These are phyloP conservation scores for Bertia moriformis DNA, from an alignment of 2,329 filamentous ascomycete genomes.

Conservation along the genomic window DNA sequence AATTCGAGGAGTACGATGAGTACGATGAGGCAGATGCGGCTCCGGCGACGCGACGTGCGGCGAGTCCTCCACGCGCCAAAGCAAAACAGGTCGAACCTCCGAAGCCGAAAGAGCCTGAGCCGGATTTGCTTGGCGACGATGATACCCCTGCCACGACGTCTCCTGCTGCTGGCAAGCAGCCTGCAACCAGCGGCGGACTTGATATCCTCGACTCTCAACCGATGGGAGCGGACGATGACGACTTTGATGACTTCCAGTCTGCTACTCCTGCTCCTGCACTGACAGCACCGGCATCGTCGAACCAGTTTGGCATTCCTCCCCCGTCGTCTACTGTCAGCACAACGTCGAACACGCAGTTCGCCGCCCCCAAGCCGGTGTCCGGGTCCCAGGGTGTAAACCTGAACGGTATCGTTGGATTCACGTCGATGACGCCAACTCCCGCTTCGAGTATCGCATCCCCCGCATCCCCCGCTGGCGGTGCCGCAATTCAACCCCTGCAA, in stretches of 20 bases:
- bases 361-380: slow-evolving; percentile 72
- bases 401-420: slow-evolving; percentile 64
- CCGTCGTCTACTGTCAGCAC: slow-evolving; percentile 35
- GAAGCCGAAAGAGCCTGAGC: slow-evolving; percentile 74
- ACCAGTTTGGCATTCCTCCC: slow-evolving; percentile 30
- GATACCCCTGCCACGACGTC: slow-evolving; percentile 28
- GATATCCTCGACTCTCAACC: slow-evolving; percentile 14
- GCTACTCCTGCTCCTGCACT: slow-evolving; percentile 43
- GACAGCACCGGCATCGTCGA: no score
- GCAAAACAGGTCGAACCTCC: slow-evolving; percentile 37
- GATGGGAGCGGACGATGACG: slow-evolving; percentile 64
- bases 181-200: slow-evolving; percentile 29
- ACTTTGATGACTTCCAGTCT: slow-evolving; percentile 96
- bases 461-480: slow-evolving; percentile 46
- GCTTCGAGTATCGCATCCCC: slow-evolving; percentile 36
- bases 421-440: slow-evolving; percentile 63
- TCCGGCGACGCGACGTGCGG: slow-evolving; percentile 24
- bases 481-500: slow-evolving; percentile 29
- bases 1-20: slow-evolving; percentile 95
- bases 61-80: slow-evolving; percentile 31
- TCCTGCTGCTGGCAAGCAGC: slow-evolving; percentile 23
- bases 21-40: slow-evolving; percentile 57
- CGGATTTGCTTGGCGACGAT: slow-evolving; percentile 80
- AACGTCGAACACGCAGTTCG: slow-evolving; percentile 53
- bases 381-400: slow-evolving; percentile 68